A percentile compares a stretch with the other conserved stretches of the same genome.
phyloP scores from a whole-genome alignment of 306 rosid genomes.

The Herpetospermum pedunculosum region DNA sequence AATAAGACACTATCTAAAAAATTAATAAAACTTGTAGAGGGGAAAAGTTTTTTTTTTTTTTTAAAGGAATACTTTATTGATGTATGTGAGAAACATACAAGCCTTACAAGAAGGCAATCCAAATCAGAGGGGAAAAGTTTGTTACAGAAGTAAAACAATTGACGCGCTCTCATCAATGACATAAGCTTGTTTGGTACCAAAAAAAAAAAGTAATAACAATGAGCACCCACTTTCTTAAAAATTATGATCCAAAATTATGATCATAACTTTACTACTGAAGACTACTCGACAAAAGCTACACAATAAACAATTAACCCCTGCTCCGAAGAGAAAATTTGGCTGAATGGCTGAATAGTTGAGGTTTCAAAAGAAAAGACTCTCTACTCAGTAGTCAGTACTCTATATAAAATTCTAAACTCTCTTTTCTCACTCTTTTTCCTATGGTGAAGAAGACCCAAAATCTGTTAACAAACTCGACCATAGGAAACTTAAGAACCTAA shows the following conservation, averaged over 20 bases:
- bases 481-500: background rate
- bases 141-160: background rate
- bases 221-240: background rate
- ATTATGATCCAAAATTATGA: no score
- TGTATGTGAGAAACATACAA: no score
- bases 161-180: background rate
- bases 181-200: background rate
- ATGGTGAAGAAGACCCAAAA: background rate
- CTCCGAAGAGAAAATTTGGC: background rate
- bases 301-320: background rate
- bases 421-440: background rate
- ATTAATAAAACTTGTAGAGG: background rate
- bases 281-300: background rate
- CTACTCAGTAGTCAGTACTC: background rate
- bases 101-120: no score
- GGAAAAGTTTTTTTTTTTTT: no score
- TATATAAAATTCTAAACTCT: no score
- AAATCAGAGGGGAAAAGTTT: background rate
- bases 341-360: background rate
- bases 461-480: background rate
- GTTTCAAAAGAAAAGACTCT: background rate
- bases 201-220: background rate
- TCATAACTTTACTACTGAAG: no score
- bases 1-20: background rate
- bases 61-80: no score